Conservation (phyloP, 352 stramenopile genomes). For the Globisporangium takayamanum region DNA sequence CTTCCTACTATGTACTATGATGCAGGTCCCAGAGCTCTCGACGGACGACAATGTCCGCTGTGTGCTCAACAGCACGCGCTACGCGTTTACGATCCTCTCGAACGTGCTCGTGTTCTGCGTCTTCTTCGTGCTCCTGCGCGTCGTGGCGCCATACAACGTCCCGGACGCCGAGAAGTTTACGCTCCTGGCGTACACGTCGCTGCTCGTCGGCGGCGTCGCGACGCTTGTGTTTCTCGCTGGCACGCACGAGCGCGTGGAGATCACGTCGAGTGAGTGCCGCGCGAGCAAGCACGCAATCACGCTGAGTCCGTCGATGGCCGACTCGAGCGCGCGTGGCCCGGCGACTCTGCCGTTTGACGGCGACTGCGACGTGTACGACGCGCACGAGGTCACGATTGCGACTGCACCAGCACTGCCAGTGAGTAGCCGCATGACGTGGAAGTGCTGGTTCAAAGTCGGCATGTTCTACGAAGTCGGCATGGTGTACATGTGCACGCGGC, state of each 20-base stretch:
- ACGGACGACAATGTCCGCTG: constrained; percentile 71
- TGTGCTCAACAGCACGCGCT: constrained; percentile 76
- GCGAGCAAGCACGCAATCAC: constrained; percentile 21
- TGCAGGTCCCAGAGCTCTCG: constrained; percentile 66
- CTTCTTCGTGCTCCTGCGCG: constrained; percentile 60
- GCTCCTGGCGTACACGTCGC: constrained; percentile 60
- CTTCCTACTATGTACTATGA: neutral
- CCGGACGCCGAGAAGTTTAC: constrained; percentile 74
- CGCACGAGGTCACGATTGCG: neutral
- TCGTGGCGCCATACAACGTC: constrained; percentile 53
- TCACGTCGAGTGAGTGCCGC: constrained; percentile 17
- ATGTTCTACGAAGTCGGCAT: constrained; percentile 87
- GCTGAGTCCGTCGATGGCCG: constrained; percentile 49
- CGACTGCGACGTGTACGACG: constrained; percentile 33
- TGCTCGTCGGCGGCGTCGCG: constrained; percentile 56
- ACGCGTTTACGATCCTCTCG: constrained; percentile 84
- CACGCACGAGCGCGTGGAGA: constrained; percentile 51
- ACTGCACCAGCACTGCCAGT: constrained; percentile 4
- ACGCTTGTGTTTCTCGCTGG: constrained; percentile 60
- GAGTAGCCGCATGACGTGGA: constrained; percentile 57
- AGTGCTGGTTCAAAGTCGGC: constrained; percentile 58
- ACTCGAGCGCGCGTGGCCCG: constrained; percentile 36
- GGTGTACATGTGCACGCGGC: constrained; percentile 84
- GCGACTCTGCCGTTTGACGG: constrained; percentile 44
- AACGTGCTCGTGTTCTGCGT: constrained; percentile 82